Percentiles rank a stretch among this genome's conserved stretches.
phyloP scores from a whole-genome alignment of 1,284 basidiomycete genomes.

The Pterulicium gracile region DNA sequence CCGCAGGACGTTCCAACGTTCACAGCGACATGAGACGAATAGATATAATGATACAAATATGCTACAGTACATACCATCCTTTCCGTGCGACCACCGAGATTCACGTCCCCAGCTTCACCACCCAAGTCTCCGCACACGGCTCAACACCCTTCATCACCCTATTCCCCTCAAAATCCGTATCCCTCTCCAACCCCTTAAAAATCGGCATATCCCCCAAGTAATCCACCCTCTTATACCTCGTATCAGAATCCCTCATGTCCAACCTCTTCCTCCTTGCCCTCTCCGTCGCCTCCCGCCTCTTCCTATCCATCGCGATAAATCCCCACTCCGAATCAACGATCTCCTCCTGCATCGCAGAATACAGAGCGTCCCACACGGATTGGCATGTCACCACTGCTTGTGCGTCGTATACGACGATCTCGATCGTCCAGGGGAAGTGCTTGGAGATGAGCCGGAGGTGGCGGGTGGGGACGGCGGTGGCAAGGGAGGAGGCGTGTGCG shows the following conservation, averaged over 20 bases:
- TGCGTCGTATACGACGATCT: constrained; percentile 25
- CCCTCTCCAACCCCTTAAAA: constrained; percentile 47
- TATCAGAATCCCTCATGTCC: constrained; percentile 17
- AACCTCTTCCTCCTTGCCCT: constrained; percentile 27
- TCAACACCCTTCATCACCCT: constrained; percentile 32
- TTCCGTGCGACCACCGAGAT: constrained; percentile 12
- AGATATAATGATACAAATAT: not conserved
- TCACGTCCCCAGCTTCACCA: constrained; percentile 17
- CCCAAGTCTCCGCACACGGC: constrained; percentile 24
- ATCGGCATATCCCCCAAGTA: constrained; percentile 41
- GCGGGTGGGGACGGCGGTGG: constrained; percentile 21
- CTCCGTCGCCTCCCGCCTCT: constrained; percentile 21
- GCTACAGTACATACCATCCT: not conserved
- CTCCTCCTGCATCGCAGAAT: constrained; percentile 34
- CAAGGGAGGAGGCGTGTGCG: constrained; percentile 23
- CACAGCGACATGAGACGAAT: not conserved
- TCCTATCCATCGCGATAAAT: constrained; percentile 26
- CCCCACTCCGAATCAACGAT: constrained; percentile 56
- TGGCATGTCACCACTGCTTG: constrained; percentile 32
- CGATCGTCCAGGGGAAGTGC: constrained; percentile 49
- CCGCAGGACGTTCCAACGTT: not conserved
- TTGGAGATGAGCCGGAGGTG: constrained; percentile 41
- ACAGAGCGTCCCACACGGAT: constrained; percentile 40
- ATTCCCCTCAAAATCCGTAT: constrained; percentile 39
- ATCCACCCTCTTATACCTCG: constrained; percentile 41